These are phyloP conservation scores for Penicillium angulare DNA, from an alignment of 495 filamentous ascomycete species.

Conservation along the genomic window DNA sequence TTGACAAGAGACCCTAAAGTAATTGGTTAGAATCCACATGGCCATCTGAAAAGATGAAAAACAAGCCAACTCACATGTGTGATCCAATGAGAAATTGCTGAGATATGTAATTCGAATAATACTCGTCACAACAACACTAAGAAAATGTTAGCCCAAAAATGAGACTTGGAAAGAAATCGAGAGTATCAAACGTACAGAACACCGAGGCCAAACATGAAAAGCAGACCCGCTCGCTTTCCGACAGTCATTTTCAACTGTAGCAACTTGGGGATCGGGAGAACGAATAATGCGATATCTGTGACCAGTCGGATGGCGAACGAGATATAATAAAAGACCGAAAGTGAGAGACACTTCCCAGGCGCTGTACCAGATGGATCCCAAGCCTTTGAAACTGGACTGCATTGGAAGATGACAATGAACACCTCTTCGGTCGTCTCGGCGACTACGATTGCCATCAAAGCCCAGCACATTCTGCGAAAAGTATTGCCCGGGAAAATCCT, in stretches of 20 bases:
- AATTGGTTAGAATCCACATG: neutral
- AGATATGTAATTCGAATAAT: slow-evolving; percentile 23
- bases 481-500: slow-evolving; percentile 9
- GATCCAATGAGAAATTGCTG: slow-evolving; percentile 17
- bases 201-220: slow-evolving; percentile 34
- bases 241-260: slow-evolving; percentile 25
- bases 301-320: slow-evolving; percentile 26
- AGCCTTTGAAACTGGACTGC: slow-evolving; percentile 20
- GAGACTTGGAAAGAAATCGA: neutral
- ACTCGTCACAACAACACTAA: slow-evolving; percentile 18
- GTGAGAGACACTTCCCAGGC: slow-evolving; percentile 13
- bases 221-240: slow-evolving; percentile 28
- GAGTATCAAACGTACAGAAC: slow-evolving; percentile 23
- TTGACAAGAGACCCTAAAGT: slow-evolving; percentile 19
- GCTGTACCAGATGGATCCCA: slow-evolving; percentile 17
- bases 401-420: slow-evolving; percentile 23
- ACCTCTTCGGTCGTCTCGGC: slow-evolving; percentile 17
- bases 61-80: slow-evolving; percentile 16
- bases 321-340: slow-evolving; percentile 18
- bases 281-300: slow-evolving; percentile 31
- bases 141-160: neutral
- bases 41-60: neutral
- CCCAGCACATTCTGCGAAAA: slow-evolving; percentile 16
- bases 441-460: slow-evolving; percentile 8
- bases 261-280: slow-evolving; percentile 32